Evolutionary conservation across 305 asterid genomes (phyloP), one percentile per base, ranked within the genome.

Genomic region (Rubia occidens): DNA sequence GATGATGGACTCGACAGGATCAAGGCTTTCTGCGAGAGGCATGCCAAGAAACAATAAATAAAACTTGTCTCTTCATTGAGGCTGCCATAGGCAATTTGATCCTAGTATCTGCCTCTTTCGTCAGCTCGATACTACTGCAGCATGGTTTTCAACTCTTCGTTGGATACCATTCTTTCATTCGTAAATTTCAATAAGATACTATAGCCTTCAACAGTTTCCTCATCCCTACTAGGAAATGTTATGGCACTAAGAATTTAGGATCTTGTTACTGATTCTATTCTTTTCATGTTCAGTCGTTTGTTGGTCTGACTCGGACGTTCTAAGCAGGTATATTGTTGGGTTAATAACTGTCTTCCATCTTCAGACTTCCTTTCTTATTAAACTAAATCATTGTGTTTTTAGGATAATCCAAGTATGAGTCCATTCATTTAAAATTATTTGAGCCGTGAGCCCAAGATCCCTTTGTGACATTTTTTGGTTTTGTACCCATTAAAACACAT

Each of bases 11-110:
- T 81, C 21, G 24, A 20, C 51, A 71, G 85, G 67, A 49, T 81
- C 24, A 81, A 75, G 65, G 75, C 75, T 13, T 81, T 81, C 68
- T 78, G 71, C 21, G 42, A 45, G 60, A 81, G 81, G 80, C 77
- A 81, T 37, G 77, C 75, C 18, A 81, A 78, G 79, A 75, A 75
- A 72, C 66, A 24, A 24, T 24, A 24, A 77, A 29, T 71, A 70
- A 29, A 26, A n/a, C 39, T 66, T 66, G 66, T 29, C 51, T 49
- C 37, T 21, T 21, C 20, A 45, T 8, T 37, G 5, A 18, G 17
- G 10, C 8, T 13, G 4, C 11, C 29, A 2, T 9, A 15, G 29
- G n/a, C n/a, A n/a, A n/a, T n/a, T n/a, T n/a, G n/a, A n/a, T n/a
- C n/a, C n/a, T n/a, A n/a, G n/a, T n/a, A n/a, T 24, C 24, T 24